Conservation (phyloP, 352 stramenopile genomes). For the Globisporangium alternatum region DNA sequence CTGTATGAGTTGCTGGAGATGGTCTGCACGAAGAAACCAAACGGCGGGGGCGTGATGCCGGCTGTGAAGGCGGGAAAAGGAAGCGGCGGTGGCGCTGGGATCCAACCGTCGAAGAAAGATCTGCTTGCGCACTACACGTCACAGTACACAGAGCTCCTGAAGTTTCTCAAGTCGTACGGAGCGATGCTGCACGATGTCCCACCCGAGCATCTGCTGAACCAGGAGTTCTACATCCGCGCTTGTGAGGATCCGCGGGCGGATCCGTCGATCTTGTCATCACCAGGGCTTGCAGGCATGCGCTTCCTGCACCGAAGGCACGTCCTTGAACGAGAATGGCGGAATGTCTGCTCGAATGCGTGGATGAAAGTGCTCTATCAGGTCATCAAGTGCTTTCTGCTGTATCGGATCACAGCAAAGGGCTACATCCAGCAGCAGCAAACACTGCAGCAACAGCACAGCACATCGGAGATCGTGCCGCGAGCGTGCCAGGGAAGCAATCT, state of each 20-base stretch:
- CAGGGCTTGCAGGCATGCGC: constrained; percentile 29
- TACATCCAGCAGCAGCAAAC: constrained; percentile 43
- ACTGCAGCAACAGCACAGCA: constrained; percentile 15
- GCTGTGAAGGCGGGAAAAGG: constrained; percentile 22
- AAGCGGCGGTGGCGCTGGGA: not conserved
- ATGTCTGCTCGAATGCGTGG: constrained; percentile 62
- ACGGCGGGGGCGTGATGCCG: constrained; percentile 23
- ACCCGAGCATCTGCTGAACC: constrained; percentile 71
- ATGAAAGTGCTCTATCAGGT: constrained; percentile 89
- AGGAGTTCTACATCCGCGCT: constrained; percentile 79
- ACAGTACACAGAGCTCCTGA: constrained; percentile 87
- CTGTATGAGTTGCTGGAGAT: constrained; percentile 90
- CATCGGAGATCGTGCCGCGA: constrained; percentile 23
- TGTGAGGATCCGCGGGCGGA: constrained; percentile 65
- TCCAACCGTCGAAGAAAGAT: constrained; percentile 51
- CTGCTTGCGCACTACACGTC: constrained; percentile 42
- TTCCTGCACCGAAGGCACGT: constrained; percentile 52
- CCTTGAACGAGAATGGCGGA: constrained; percentile 57
- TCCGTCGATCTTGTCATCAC: constrained; percentile 42
- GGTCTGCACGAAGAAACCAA: constrained; percentile 86
- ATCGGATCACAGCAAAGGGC: constrained; percentile 83
- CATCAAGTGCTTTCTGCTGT: constrained; percentile 92
- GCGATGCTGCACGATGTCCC: constrained; percentile 89
- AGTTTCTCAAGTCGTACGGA: constrained; percentile 90
- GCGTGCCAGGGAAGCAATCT: constrained; percentile 84